Evolutionary conservation across 257 asterid genomes (phyloP).

Genomic region (Solanum chmielewskii): DNA sequence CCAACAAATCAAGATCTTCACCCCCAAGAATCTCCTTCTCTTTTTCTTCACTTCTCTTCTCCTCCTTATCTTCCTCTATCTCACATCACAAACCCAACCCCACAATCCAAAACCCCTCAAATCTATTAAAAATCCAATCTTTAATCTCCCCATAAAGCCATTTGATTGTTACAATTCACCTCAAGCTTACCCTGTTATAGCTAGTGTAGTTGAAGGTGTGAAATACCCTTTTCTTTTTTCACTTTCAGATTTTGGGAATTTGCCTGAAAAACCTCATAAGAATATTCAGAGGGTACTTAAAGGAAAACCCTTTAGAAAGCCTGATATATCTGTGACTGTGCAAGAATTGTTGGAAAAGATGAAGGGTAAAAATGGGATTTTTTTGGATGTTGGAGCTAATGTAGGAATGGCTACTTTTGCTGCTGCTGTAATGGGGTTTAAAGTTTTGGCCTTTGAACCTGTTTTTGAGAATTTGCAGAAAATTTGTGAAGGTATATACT

Average conservation of each 20-base stretch:
- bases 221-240: conserved; percentile 83
- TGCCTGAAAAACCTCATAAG: conserved; percentile 98
- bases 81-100: conserved; percentile 56
- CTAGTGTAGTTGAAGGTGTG: conserved; percentile 88
- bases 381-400: conserved; percentile 51
- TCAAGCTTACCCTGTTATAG: conserved; percentile 82
- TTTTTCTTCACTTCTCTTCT: conserved; percentile 62
- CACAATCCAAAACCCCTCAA: conserved; percentile 20
- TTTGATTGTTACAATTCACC: conserved; percentile 67
- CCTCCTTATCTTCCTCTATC: conserved; percentile 57
- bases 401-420: conserved; percentile 97
- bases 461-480: conserved; percentile 92
- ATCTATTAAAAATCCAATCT: conserved; percentile 1
- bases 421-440: conserved; percentile 94
- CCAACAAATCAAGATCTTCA: conserved; percentile 49
- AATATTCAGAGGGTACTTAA: conserved; percentile 79
- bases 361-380: conserved; percentile 15
- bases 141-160: conserved; percentile 37
- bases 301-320: conserved; percentile 76
- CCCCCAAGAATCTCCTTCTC: conserved; percentile 59
- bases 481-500: conserved; percentile 87
- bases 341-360: background rate
- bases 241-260: conserved; percentile 70
- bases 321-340: conserved; percentile 54
- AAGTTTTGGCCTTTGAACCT: conserved; percentile 92